Evolutionary conservation across 768 basidiomycete species (phyloP).

Genomic region (Tulasnella sp.): DNA sequence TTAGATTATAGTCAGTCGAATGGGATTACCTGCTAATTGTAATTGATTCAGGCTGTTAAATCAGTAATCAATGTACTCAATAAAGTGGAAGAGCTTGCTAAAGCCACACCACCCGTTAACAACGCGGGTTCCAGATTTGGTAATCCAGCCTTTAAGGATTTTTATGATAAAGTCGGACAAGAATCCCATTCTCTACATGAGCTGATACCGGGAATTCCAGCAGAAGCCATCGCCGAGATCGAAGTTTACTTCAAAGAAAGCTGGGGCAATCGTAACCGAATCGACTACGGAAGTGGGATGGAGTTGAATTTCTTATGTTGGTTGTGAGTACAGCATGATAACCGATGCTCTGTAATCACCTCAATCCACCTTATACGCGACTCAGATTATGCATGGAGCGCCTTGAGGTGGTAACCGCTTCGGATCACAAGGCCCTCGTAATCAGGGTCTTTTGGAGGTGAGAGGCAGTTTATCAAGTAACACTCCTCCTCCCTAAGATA

Average conservation of each 20-base stretch:
- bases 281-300: slow-evolving; percentile 99
- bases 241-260: slow-evolving; percentile 69
- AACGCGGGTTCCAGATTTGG: slow-evolving; percentile 89
- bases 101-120: slow-evolving; percentile 69
- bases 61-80: slow-evolving; percentile 54
- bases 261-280: slow-evolving; percentile 84
- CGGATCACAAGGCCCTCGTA: slow-evolving; percentile 65
- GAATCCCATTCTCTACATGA: slow-evolving; percentile 46
- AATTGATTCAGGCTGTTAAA: slow-evolving; percentile 40
- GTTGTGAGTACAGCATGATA: slow-evolving; percentile 46
- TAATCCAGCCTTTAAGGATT: slow-evolving; percentile 88
- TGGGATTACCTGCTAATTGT: not conserved
- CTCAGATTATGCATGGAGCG: slow-evolving; percentile 66
- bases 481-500: not conserved
- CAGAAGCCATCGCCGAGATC: slow-evolving; percentile 51
- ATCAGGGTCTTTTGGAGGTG: slow-evolving; percentile 82
- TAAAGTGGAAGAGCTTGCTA: slow-evolving; percentile 49
- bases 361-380: not conserved
- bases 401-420: slow-evolving; percentile 46
- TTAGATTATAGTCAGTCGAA: slow-evolving; percentile 28
- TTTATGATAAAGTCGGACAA: slow-evolving; percentile 70
- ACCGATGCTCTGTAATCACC: not conserved
- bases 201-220: slow-evolving; percentile 42
- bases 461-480: slow-evolving; percentile 15
- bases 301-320: slow-evolving; percentile 95